A percentile compares a stretch with the other conserved stretches of the same genome.
phyloP scores from a whole-genome alignment of 129 eudicot species.

The Smallanthus sonchifolius region DNA sequence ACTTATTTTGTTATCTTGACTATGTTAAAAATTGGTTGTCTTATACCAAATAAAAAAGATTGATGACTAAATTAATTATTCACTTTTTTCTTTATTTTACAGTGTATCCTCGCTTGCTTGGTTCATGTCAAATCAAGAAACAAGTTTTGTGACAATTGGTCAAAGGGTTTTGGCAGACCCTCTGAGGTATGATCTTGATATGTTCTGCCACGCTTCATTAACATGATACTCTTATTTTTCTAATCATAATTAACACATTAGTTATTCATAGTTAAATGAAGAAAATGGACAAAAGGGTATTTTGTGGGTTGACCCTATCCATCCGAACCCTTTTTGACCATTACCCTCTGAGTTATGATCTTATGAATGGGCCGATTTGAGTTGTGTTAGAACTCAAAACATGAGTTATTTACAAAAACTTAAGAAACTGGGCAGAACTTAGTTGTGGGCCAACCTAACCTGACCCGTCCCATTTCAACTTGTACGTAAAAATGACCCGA shows the following conservation, averaged over 20 bases:
- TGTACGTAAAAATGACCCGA: background rate
- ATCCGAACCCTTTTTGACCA: background rate
- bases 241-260: background rate
- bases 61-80: background rate
- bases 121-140: conserved; percentile 99
- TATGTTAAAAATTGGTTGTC: background rate
- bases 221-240: background rate
- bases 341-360: background rate
- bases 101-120: conserved; percentile 98
- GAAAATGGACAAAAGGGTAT: background rate
- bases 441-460: background rate
- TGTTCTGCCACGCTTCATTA: conserved; percentile 1
- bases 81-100: conserved; percentile 19
- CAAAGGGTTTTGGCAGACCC: conserved; percentile 95
- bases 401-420: too few species aligned
- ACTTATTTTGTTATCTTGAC: conserved; percentile 5
- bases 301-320: background rate
- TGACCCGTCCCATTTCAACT: background rate
- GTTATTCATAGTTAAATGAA: background rate
- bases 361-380: background rate
- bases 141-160: conserved; percentile 95
- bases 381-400: background rate
- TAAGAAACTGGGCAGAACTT: background rate
- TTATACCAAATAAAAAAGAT: background rate
- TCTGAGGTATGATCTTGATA: conserved; percentile 55